Evolutionary conservation across 1,284 basidiomycete genomes (phyloP).

Genomic region (Leccinum variabile): DNA sequence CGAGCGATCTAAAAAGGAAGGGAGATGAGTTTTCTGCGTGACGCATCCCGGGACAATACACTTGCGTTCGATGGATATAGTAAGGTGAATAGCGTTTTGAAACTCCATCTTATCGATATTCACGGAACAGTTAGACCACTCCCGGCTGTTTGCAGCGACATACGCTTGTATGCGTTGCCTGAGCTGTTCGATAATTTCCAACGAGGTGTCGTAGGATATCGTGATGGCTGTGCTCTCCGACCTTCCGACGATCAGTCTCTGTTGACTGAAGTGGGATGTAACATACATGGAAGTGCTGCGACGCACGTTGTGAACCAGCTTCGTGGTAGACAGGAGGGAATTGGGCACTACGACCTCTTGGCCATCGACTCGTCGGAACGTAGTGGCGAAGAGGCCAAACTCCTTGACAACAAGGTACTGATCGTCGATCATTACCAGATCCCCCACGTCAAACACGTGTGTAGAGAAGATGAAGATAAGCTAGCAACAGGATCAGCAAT

Average conservation of each 20-base stretch:
- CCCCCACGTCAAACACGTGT: slow-evolving; percentile 77
- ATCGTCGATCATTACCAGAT: slow-evolving; percentile 75
- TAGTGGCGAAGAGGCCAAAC: slow-evolving; percentile 82
- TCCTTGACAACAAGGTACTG: slow-evolving; percentile 52
- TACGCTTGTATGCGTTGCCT: slow-evolving; percentile 59
- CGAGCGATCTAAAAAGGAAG: slow-evolving; percentile 52
- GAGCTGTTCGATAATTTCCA: slow-evolving; percentile 70
- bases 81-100: slow-evolving; percentile 68
- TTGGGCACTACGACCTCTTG: slow-evolving; percentile 83
- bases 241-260: slow-evolving; percentile 41
- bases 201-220: slow-evolving; percentile 64
- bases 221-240: slow-evolving; percentile 74
- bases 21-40: slow-evolving; percentile 14
- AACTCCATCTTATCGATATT: slow-evolving; percentile 78
- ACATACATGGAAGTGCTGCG: slow-evolving; percentile 71
- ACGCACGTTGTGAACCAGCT: slow-evolving; percentile 78
- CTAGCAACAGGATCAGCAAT: slow-evolving; percentile 32
- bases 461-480: slow-evolving; percentile 85
- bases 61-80: slow-evolving; percentile 77
- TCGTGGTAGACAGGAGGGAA: slow-evolving; percentile 68
- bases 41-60: slow-evolving; percentile 15
- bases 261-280: slow-evolving; percentile 1
- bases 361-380: slow-evolving; percentile 77
- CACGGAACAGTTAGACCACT: slow-evolving; percentile 64
- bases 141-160: slow-evolving; percentile 66